Evolutionary conservation across 441 rosid genomes (phyloP).

Genomic region (Erodium trifolium): DNA sequence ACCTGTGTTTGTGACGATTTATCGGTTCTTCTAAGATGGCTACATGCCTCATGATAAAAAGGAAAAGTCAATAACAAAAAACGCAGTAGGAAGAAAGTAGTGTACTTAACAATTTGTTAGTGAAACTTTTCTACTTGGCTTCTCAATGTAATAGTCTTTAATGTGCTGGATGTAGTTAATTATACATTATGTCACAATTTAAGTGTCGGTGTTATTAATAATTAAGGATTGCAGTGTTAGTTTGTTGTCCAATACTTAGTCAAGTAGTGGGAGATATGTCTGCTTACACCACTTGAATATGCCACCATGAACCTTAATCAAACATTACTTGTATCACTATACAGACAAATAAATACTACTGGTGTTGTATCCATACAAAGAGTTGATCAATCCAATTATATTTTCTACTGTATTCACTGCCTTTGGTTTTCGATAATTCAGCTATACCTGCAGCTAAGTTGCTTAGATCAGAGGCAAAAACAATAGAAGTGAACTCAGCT

Average conservation of each 20-base stretch:
- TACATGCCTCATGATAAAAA: not conserved
- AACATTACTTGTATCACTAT: not conserved
- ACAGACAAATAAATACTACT: not conserved
- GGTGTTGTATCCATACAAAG: not conserved
- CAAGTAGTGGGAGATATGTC: not conserved
- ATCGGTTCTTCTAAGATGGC: not conserved
- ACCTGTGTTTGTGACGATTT: not conserved
- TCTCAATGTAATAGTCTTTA: no score
- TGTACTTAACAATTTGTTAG: not conserved
- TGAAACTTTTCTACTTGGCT: no score
- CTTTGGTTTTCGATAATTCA: constrained; percentile 13
- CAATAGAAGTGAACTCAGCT: constrained; percentile 14
- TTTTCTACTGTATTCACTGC: constrained; percentile 1
- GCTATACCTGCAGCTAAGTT: constrained; percentile 26
- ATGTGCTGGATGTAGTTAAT: no score
- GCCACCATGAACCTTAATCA: not conserved
- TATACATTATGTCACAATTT: not conserved
- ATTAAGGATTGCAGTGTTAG: not conserved
- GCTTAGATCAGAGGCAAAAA: constrained; percentile 16
- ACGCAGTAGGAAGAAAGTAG: not conserved
- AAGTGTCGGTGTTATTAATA: not conserved
- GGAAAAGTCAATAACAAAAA: not conserved
- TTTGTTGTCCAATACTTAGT: not conserved
- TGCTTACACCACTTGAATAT: constrained; percentile 1
- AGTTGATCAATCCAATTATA: not conserved